Evolutionary conservation across 2,329 filamentous ascomycete species (phyloP), one percentile per base, ranked within the genome.

Genomic region (Scortechinia acanthostroma): DNA sequence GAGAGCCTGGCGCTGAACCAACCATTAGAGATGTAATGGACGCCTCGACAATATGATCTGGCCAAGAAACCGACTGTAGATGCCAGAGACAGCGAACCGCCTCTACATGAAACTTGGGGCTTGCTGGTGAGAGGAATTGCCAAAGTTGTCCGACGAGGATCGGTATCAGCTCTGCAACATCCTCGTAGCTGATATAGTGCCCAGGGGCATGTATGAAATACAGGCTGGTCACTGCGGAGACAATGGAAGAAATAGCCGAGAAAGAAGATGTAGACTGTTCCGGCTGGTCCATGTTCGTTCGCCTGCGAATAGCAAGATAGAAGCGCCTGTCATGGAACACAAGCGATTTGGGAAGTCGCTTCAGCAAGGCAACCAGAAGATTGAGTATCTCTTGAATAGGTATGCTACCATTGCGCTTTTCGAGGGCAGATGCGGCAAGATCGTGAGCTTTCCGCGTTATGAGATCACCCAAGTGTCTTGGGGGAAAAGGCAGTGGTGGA

Each of bases 101-200:
- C 65, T 98, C 94, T 22, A 98, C 91, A 57, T 97, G 93, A 52
- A 91, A 94, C 58, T 95, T 95, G 0, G 91, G 90, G 50, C 84
- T 83, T 13, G 82, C 74, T n/a, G 88, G 83, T 1, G 89, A 87
- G 30, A 98, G 66, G 55, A 88, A 89, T 3, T 69, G 62, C 93
- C 93, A 98, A 0, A 91, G 74, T 46, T 83, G 76, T 2, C 71
- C 70, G 15, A 93, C 81, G 19, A 97, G 66, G 21, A 77, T 73
- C 17, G 79, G 72, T 3, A 91, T 76, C 5, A 95, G 65, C 46
- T 68, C 73, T 46, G 72, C 83, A 43, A 84, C 58, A 20, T 80
- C 72, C n/a, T 63, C 55, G 3, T 60, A 52, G 4, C 68, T 58
- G 37, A 83, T 74, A 43, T 77, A 73, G 43, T 69, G 65, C n/a